phyloP scores from a whole-genome alignment of 495 filamentous ascomycete species.

The Halenospora varia region DNA sequence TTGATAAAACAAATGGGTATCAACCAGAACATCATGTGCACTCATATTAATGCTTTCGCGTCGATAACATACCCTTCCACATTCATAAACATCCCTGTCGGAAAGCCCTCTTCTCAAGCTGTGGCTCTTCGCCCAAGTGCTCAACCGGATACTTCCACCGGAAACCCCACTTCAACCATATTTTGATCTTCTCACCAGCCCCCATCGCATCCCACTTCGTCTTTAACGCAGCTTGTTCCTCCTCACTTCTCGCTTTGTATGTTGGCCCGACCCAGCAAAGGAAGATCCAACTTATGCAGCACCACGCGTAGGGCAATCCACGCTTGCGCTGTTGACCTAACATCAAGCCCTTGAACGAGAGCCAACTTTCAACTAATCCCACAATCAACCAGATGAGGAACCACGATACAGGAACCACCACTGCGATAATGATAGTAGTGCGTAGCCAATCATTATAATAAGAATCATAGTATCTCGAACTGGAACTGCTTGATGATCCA shows the following conservation, averaged over 20 bases:
- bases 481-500: background rate
- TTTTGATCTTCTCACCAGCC: conserved; percentile 32
- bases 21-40: background rate
- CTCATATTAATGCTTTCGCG: background rate
- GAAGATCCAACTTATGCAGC: conserved; percentile 35
- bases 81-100: conserved; percentile 10
- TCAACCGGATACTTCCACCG: conserved; percentile 43
- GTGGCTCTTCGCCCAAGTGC: conserved; percentile 6
- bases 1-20: background rate
- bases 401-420: conserved; percentile 29
- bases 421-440: conserved; percentile 34
- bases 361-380: conserved; percentile 45
- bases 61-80: background rate
- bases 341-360: conserved; percentile 51
- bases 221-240: conserved; percentile 37
- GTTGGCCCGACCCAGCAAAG: conserved; percentile 38
- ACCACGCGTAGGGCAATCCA: conserved; percentile 46
- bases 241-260: conserved; percentile 31
- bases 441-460: conserved; percentile 19
- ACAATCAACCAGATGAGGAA: conserved; percentile 37
- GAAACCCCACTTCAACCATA: conserved; percentile 51
- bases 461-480: conserved; percentile 21
- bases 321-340: conserved; percentile 43
- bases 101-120: conserved; percentile 7
- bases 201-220: conserved; percentile 40